phyloP scores from a whole-genome alignment of 768 basidiomycete genomes.

The Leccinum imitatum region DNA sequence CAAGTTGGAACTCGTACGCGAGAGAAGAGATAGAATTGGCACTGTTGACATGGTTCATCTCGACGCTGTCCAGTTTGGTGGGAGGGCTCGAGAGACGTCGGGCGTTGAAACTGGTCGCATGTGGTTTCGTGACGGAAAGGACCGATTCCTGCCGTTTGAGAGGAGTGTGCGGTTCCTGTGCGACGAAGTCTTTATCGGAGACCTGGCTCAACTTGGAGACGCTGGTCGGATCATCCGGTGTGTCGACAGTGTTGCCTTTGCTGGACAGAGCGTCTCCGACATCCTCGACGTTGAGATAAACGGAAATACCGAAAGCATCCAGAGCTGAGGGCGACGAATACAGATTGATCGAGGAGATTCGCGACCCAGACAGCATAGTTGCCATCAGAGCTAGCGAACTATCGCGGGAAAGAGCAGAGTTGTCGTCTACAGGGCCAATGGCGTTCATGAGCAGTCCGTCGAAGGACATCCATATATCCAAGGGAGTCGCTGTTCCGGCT shows the following conservation, averaged over 20 bases:
- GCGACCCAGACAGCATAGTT: neutral
- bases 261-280: neutral
- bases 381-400: neutral
- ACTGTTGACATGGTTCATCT: conserved; percentile 13
- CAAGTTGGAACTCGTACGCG: conserved; percentile 26
- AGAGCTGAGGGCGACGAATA: conserved; percentile 18
- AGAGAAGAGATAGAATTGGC: conserved; percentile 28
- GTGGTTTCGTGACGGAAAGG: conserved; percentile 4
- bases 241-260: neutral
- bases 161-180: neutral
- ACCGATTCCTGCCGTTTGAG: conserved; percentile 17
- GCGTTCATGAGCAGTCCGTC: conserved; percentile 20
- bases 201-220: conserved; percentile 1
- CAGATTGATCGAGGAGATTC: conserved; percentile 6
- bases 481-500: conserved; percentile 2
- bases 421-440: conserved; percentile 11
- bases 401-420: neutral
- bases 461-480: conserved; percentile 26
- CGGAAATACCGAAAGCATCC: conserved; percentile 20
- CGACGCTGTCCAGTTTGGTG: conserved; percentile 14
- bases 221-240: neutral
- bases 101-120: neutral
- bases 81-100: conserved; percentile 19
- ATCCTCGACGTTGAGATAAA: conserved; percentile 13
- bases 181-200: conserved; percentile 2